phyloP scores from a whole-genome alignment of 306 rosid genomes.

The Arachis stenosperma region DNA sequence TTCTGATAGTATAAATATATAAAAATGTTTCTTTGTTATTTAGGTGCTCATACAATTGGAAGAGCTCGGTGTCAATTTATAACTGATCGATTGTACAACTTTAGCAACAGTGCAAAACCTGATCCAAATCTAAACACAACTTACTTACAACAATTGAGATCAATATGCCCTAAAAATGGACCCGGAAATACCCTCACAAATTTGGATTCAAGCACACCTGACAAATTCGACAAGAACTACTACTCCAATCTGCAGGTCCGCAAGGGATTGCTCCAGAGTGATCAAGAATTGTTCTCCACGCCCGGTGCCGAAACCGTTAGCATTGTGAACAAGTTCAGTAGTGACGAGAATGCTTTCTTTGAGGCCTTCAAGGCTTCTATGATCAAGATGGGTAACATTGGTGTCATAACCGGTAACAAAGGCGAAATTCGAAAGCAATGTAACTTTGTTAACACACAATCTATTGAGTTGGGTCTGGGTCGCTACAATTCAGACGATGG shows the following conservation, averaged over 20 bases:
- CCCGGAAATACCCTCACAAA: constrained; percentile 2
- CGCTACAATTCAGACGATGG: constrained; percentile 1
- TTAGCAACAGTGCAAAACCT: constrained; percentile 25
- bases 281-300: constrained; percentile 46
- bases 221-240: constrained; percentile 37
- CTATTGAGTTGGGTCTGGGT: constrained; percentile 14
- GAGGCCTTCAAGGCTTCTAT: constrained; percentile 31
- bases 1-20: too few species aligned
- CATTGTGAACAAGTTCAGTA: constrained; percentile 24
- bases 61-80: constrained; percentile 35
- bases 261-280: constrained; percentile 48
- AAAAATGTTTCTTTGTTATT: background rate
- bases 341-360: constrained; percentile 24
- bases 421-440: constrained; percentile 47
- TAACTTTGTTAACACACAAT: constrained; percentile 39
- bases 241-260: constrained; percentile 39
- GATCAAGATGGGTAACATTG: constrained; percentile 46
- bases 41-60: constrained; percentile 57
- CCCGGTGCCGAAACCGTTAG: constrained; percentile 30
- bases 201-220: constrained; percentile 38
- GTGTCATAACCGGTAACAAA: constrained; percentile 20
- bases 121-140: constrained; percentile 43
- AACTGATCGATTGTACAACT: constrained; percentile 36
- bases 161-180: constrained; percentile 36
- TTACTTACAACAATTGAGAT: constrained; percentile 15